These are phyloP conservation scores for Exutisphaerella laricina DNA, from an alignment of 2,329 filamentous ascomycete species.

Conservation along the genomic window DNA sequence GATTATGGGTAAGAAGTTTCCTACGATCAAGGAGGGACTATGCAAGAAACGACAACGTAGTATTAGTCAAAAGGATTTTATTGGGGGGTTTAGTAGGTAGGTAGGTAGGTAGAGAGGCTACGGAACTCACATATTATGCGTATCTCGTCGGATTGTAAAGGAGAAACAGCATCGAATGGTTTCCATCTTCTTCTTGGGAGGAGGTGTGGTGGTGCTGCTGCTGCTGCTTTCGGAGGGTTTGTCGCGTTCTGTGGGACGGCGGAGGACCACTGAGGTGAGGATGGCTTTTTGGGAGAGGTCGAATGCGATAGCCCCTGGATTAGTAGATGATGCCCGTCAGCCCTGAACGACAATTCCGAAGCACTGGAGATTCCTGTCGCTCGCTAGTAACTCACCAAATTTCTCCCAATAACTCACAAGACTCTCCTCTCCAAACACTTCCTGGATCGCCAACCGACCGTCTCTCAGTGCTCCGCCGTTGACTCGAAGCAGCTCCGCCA, in stretches of 20 bases:
- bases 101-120: neutral
- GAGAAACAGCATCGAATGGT: conserved; percentile 94
- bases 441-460: conserved; percentile 89
- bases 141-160: conserved; percentile 90
- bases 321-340: too few relatives aligned
- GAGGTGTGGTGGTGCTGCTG: too few relatives aligned
- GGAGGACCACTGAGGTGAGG: conserved; percentile 85
- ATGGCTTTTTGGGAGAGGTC: conserved; percentile 91
- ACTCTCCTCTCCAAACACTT: conserved; percentile 91
- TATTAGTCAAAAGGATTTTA: neutral
- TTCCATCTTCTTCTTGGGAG: conserved; percentile 53
- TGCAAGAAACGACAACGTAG: conserved; percentile 26
- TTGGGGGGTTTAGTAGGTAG: neutral
- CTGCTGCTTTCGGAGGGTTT: conserved; percentile 32
- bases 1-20: conserved; percentile 93
- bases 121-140: conserved; percentile 81
- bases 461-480: conserved; percentile 87
- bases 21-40: conserved; percentile 89
- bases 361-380: too few relatives aligned
- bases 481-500: conserved; percentile 93
- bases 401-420: conserved; percentile 99
- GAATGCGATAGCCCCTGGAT: conserved; percentile 95
- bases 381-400: too few relatives aligned
- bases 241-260: conserved; percentile 60
- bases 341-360: too few relatives aligned